Evolutionary conservation across 2,329 filamentous ascomycete species (phyloP).

Genomic region (Neoscytalidium dimidiatum): DNA sequence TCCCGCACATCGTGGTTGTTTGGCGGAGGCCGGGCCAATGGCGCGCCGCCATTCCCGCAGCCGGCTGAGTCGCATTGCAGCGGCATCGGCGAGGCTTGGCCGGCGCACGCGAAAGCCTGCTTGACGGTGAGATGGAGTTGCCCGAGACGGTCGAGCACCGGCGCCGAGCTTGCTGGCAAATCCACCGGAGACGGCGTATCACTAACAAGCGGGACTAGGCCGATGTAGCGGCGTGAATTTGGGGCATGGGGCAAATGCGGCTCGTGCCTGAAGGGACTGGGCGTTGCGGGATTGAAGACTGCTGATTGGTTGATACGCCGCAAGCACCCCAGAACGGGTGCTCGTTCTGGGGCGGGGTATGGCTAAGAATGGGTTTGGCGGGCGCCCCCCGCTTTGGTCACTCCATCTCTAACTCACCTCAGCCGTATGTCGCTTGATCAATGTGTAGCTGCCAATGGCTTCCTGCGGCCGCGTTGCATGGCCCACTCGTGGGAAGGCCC

Average conservation of each 20-base stretch:
- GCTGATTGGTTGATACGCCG: neutral
- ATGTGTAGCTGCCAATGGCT: neutral
- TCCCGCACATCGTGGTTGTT: neutral
- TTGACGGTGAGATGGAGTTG: no score
- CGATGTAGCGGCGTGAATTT: neutral
- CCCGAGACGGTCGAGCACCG: no score
- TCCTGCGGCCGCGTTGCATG: neutral
- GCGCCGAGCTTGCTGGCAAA: no score
- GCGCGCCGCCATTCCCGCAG: neutral
- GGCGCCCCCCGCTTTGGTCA: neutral
- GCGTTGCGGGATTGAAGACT: neutral
- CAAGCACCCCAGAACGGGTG: neutral
- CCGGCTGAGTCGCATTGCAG: neutral
- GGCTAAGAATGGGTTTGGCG: neutral
- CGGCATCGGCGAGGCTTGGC: no score
- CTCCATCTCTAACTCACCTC: neutral
- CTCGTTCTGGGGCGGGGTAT: neutral
- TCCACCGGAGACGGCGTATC: slow-evolving; percentile 3
- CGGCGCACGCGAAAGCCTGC: no score
- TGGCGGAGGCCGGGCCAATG: neutral
- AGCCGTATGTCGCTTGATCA: neutral
- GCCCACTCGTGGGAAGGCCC: neutral
- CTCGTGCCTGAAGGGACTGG: neutral
- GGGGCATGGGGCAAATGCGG: neutral
- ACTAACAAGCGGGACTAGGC: neutral